Base-by-base conservation (phyloP, 148 eudicot genomes). In the Rhododendron henanense region DNA sequence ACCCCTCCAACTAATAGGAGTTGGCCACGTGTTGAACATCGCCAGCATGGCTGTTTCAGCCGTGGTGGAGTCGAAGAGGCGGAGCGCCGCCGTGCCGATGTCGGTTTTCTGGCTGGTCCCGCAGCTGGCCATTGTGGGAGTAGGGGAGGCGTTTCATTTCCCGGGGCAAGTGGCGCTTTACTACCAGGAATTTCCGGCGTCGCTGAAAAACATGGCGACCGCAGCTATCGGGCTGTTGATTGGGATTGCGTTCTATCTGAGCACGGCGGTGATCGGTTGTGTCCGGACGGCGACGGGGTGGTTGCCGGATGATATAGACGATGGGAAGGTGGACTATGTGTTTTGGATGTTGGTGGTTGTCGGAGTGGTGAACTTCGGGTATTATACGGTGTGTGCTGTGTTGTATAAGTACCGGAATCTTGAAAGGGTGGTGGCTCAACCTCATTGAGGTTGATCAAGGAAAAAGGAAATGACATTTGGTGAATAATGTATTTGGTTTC, bases 61-160 rank as follows among this genome's bases (percentile, higher is more conserved):
- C n/a, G 10, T 89, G 18, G 90, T 89, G 35, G 90, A 89, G 76
- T 14, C 79, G 0, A 89, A 51, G 78, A 83, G 91, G 47, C 88
- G 80, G 7, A 28, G 61, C 0, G 4, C 37, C 4, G 85, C 83
- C 14, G 79, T 85, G 51, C 92, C 90, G 3, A 85, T 93, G 84
- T 92, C 90, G 11, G 94, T 81, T 11, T 23, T 90, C 31, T 93
- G 94, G 93, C 85, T 93, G 21, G 89, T 91, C 18, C 88, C 90
- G 13, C 92, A 88, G 9, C 88, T 93, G 23, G 87, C 83, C 13
- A 25, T 91, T 11, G 75, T 85, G 10, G 94, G 94, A 6, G 39
- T 89, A 15, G 93, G 91, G 2, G 91, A 89, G 76, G 94, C 94
- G 2, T 91, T 93, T 75, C 90, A 89, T 81, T 91, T 91, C 33